Percentiles rank a stretch among this genome's conserved stretches.
phyloP scores from a whole-genome alignment of 2,329 filamentous ascomycete genomes.

The Chrysosporium keratinophilum region DNA sequence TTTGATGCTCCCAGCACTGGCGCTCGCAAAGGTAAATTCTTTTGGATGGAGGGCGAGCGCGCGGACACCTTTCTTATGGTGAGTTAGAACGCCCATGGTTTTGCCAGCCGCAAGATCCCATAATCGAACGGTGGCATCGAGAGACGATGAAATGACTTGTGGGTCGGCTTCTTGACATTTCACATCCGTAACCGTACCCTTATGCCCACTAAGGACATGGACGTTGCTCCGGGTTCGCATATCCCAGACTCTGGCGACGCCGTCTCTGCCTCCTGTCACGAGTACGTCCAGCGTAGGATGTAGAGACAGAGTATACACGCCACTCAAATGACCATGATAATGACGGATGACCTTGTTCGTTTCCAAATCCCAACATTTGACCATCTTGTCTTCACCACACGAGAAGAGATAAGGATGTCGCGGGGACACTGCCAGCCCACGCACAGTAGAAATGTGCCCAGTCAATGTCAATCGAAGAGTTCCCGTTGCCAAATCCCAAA shows the following conservation, averaged over 20 bases:
- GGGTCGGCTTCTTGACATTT: constrained; percentile 94
- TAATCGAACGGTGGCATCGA: constrained; percentile 81
- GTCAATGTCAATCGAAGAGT: constrained; percentile 76
- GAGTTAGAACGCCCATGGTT: constrained; percentile 87
- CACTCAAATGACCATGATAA: constrained; percentile 93
- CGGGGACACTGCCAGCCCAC: constrained; percentile 82
- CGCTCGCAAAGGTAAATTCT: constrained; percentile 93
- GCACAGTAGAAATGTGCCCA: constrained; percentile 86
- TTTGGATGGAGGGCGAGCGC: constrained; percentile 73
- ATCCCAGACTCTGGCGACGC: constrained; percentile 92
- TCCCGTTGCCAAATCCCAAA: constrained; percentile 91
- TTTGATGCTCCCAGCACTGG: constrained; percentile 88
- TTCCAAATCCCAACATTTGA: constrained; percentile 98
- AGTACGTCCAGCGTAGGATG: constrained; percentile 92
- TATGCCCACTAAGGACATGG: constrained; percentile 85
- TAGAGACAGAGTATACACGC: constrained; percentile 86
- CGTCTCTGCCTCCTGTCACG: constrained; percentile 88
- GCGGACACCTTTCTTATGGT: constrained; percentile 96
- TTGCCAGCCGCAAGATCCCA: constrained; percentile 97
- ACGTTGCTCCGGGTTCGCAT: constrained; percentile 95
- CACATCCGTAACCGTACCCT: constrained; percentile 76
- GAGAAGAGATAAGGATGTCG: constrained; percentile 95
- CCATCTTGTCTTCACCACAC: constrained; percentile 98
- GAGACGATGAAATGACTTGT: constrained; percentile 84
- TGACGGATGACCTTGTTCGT: constrained; percentile 99